Evolutionary conservation across 345 rosid species (phyloP).

Genomic region (Citrus australasica): DNA sequence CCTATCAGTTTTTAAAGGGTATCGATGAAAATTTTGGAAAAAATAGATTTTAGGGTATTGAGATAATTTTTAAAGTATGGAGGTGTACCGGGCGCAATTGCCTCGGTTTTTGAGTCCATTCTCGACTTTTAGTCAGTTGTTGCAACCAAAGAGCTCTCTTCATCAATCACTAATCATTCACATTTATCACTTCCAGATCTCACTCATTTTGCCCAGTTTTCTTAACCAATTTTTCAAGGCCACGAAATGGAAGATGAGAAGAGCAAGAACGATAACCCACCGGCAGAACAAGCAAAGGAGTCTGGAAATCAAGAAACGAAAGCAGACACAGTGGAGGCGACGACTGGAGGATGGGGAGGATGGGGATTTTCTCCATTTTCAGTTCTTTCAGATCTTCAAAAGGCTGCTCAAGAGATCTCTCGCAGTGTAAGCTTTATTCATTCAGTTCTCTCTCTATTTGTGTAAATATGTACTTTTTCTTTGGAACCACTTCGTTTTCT

Average conservation of each 20-base stretch:
- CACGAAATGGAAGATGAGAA: slow-evolving; percentile 42
- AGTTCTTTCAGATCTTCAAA: slow-evolving; percentile 87
- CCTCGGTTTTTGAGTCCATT: slow-evolving; percentile 16
- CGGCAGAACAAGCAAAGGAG: slow-evolving; percentile 22
- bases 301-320: slow-evolving; percentile 26
- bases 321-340: slow-evolving; percentile 12
- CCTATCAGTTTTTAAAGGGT: too few relatives aligned
- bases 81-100: too few relatives aligned
- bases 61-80: too few relatives aligned
- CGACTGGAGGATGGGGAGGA: slow-evolving; percentile 70
- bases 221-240: background rate
- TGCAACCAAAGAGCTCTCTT: background rate
- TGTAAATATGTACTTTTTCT: background rate
- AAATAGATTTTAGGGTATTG: too few relatives aligned
- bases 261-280: slow-evolving; percentile 16
- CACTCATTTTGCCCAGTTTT: background rate
- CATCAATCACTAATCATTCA: background rate
- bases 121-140: slow-evolving; percentile 14
- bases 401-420: slow-evolving; percentile 88
- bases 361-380: slow-evolving; percentile 88
- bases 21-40: too few relatives aligned
- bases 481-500: background rate
- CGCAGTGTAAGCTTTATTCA: slow-evolving; percentile 59
- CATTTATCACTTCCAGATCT: slow-evolving; percentile 17
- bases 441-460: background rate